phyloP scores from a whole-genome alignment of 306 rosid species.

The Ormosia emarginata region DNA sequence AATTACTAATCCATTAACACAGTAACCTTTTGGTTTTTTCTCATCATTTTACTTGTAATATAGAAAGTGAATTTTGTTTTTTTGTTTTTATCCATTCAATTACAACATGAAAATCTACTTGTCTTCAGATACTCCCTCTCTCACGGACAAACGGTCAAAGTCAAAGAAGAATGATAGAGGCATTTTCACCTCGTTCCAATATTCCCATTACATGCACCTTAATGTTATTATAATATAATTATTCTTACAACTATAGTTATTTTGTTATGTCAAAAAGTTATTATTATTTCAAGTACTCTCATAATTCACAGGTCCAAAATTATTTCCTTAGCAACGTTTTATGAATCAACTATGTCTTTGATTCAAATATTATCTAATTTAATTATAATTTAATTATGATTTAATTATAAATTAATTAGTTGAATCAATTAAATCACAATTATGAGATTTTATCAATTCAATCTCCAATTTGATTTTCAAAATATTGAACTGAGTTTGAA shows the following conservation, averaged over 20 bases:
- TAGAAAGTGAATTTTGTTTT: constrained; percentile 7
- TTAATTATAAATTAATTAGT: too few species aligned
- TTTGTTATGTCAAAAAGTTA: not conserved
- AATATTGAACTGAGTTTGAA: not conserved
- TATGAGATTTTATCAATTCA: too few species aligned
- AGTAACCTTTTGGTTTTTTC: not conserved
- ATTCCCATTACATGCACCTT: constrained; percentile 42
- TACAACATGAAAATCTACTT: constrained; percentile 13
- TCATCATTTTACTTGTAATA: not conserved
- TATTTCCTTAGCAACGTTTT: not conserved
- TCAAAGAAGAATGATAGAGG: constrained; percentile 57
- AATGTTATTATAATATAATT: not conserved
- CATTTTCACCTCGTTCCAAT: constrained; percentile 49
- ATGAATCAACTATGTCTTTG: too few species aligned
- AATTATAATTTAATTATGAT: too few species aligned
- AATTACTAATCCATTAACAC: constrained; percentile 23
- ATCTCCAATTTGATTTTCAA: too few species aligned
- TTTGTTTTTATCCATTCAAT: not conserved
- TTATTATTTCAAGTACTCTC: constrained; percentile 12
- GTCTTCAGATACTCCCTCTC: constrained; percentile 37
- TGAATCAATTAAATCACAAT: too few species aligned
- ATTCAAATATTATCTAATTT: too few species aligned
- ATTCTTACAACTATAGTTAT: not conserved
- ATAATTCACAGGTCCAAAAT: constrained; percentile 14
- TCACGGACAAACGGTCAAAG: constrained; percentile 47